Evolutionary conservation across 139 green algal species (phyloP).

Genomic region (Chlamydomonas schloesseri): DNA sequence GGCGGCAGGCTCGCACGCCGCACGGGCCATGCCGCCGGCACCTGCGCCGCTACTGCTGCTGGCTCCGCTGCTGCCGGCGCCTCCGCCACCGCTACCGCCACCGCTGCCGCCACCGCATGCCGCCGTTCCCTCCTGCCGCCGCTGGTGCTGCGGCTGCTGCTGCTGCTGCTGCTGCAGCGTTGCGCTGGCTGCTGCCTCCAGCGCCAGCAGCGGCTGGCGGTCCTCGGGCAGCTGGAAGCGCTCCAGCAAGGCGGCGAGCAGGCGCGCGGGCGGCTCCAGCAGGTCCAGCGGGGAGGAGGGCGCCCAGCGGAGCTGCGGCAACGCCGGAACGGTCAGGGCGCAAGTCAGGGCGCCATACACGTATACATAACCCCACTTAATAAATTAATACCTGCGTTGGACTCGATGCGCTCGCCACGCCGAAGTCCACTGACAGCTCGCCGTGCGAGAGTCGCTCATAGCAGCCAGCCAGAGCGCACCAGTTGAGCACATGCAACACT

Average conservation of each 20-base stretch:
- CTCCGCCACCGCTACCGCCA: neutral
- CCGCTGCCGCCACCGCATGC: neutral
- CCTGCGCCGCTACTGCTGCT: too few species aligned
- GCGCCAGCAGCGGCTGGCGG: neutral
- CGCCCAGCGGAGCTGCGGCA: neutral
- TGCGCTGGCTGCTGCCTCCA: neutral
- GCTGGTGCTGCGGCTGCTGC: too few species aligned
- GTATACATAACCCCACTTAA: too few species aligned
- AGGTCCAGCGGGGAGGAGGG: conserved; percentile 3
- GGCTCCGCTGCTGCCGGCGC: neutral
- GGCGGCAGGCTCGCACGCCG: neutral
- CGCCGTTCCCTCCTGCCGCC: neutral
- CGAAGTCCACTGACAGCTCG: neutral
- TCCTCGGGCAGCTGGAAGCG: conserved; percentile 30
- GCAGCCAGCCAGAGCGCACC: neutral
- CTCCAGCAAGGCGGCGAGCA: conserved; percentile 39
- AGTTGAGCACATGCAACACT: conserved; percentile 7
- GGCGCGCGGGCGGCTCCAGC: conserved; percentile 13
- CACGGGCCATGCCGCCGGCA: neutral
- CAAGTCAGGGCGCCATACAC: neutral
- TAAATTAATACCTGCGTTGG: too few species aligned
- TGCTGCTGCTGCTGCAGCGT: too few species aligned
- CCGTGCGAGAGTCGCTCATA: neutral
- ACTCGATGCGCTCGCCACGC: neutral
- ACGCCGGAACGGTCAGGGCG: neutral